phyloP scores from a whole-genome alignment of 495 filamentous ascomycete species.

The Penicillium canescens region DNA sequence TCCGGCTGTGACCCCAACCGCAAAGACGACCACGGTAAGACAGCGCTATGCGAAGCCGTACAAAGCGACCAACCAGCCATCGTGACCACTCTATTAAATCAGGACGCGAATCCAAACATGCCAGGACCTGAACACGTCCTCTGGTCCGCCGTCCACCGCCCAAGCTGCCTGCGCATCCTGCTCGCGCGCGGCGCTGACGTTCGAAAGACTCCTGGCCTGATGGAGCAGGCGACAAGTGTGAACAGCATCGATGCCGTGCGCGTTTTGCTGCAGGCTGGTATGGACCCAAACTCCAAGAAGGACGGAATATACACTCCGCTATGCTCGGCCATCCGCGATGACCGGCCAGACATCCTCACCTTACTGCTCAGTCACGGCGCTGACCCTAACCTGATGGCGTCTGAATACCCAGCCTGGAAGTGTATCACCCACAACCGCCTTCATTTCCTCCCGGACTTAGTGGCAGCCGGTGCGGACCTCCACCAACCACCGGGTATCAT shows the following conservation, averaged over 20 bases:
- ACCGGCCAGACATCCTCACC: conserved; percentile 49
- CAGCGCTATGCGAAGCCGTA: conserved; percentile 55
- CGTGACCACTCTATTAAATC: conserved; percentile 48
- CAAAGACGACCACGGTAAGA: conserved; percentile 53
- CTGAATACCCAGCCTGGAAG: conserved; percentile 57
- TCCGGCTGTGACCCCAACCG: conserved; percentile 51
- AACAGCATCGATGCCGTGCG: conserved; percentile 43
- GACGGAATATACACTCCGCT: conserved; percentile 58
- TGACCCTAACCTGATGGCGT: conserved; percentile 52
- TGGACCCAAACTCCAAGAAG: conserved; percentile 54
- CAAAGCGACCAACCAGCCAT: conserved; percentile 49
- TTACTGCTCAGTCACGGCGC: conserved; percentile 50
- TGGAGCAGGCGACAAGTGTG: conserved; percentile 55
- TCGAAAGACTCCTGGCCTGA: conserved; percentile 47
- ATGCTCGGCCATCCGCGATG: conserved; percentile 56
- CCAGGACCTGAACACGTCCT: conserved; percentile 50
- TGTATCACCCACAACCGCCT: conserved; percentile 55
- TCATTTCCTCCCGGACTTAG: conserved; percentile 47
- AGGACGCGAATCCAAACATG: conserved; percentile 55
- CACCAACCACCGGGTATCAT: conserved; percentile 53
- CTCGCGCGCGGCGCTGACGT: conserved; percentile 50
- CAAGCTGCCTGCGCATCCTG: conserved; percentile 48
- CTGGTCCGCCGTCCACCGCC: conserved; percentile 55
- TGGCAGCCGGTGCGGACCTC: conserved; percentile 52
- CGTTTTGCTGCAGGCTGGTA: conserved; percentile 47